Percentiles rank a stretch among this genome's conserved stretches.
Evolutionary conservation across 768 basidiomycete species (phyloP).

Genomic region (Lanmaoa rubissima): DNA sequence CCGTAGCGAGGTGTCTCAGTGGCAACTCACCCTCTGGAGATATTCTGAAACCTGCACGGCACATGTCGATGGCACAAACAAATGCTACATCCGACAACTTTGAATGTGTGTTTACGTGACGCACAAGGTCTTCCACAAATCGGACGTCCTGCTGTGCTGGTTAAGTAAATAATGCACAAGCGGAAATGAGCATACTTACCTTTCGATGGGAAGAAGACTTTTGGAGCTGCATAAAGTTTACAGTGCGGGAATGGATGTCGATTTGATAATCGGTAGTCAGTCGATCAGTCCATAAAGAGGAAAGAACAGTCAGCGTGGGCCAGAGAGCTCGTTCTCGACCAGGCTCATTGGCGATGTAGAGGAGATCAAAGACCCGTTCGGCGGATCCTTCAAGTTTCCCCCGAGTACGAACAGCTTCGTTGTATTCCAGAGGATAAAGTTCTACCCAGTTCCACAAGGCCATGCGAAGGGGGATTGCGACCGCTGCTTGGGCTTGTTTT

Average conservation of each 20-base stretch:
- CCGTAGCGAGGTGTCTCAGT: slow-evolving; percentile 61
- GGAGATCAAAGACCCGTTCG: slow-evolving; percentile 81
- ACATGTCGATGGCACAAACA: slow-evolving; percentile 74
- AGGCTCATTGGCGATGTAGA: slow-evolving; percentile 50
- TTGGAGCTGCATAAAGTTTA: slow-evolving; percentile 29
- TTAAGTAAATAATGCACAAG: background rate
- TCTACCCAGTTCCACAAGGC: slow-evolving; percentile 93
- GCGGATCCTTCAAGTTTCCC: slow-evolving; percentile 76
- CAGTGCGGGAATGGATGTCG: slow-evolving; percentile 32
- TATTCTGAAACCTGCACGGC: slow-evolving; percentile 61
- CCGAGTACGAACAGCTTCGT: slow-evolving; percentile 61
- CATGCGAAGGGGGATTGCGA: slow-evolving; percentile 68
- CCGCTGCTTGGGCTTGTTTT: slow-evolving; percentile 64
- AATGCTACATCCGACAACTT: slow-evolving; percentile 67
- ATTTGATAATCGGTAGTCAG: slow-evolving; percentile 56
- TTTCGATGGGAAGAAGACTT: slow-evolving; percentile 33
- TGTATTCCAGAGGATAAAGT: slow-evolving; percentile 73
- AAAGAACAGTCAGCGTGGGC: slow-evolving; percentile 76
- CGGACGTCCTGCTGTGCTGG: slow-evolving; percentile 40
- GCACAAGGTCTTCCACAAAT: slow-evolving; percentile 62
- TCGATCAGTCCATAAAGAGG: slow-evolving; percentile 74
- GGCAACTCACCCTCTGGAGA: slow-evolving; percentile 58
- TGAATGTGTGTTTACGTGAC: slow-evolving; percentile 50
- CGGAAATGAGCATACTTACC: slow-evolving; percentile 8
- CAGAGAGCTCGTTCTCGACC: slow-evolving; percentile 59